phyloP scores from a whole-genome alignment of 2,329 filamentous ascomycete species.

The Cladosporium oxysporum region DNA sequence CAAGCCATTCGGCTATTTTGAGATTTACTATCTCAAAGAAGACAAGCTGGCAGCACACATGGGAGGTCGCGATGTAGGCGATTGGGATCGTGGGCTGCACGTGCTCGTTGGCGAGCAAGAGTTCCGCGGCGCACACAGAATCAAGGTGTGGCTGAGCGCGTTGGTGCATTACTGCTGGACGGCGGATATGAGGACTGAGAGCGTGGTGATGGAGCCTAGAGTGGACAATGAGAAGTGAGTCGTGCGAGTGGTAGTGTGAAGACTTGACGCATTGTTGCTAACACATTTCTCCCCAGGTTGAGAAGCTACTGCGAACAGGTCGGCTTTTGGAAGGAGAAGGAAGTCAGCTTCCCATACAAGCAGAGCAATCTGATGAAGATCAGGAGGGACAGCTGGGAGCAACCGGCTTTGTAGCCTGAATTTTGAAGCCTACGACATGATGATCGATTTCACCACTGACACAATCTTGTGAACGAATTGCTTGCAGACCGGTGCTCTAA shows the following conservation, averaged over 20 bases:
- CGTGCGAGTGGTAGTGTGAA: background rate
- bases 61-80: constrained; percentile 58
- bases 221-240: constrained; percentile 86
- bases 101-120: constrained; percentile 90
- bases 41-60: constrained; percentile 73
- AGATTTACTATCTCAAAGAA: constrained; percentile 98
- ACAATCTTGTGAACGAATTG: background rate
- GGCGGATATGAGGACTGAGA: constrained; percentile 77
- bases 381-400: constrained; percentile 76
- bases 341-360: constrained; percentile 88
- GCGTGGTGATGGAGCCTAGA: constrained; percentile 82
- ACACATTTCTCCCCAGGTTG: constrained; percentile 52
- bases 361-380: constrained; percentile 84
- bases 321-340: constrained; percentile 84
- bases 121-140: constrained; percentile 74
- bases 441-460: background rate
- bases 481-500: background rate
- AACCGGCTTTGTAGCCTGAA: constrained; percentile 49
- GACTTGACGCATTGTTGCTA: background rate
- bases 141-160: constrained; percentile 79
- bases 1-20: constrained; percentile 94
- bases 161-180: constrained; percentile 84
- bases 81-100: constrained; percentile 88
- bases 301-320: constrained; percentile 68
- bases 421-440: background rate